Conservation (phyloP, 2,329 filamentous ascomycete genomes). For the Neoarthrinium moseri region DNA sequence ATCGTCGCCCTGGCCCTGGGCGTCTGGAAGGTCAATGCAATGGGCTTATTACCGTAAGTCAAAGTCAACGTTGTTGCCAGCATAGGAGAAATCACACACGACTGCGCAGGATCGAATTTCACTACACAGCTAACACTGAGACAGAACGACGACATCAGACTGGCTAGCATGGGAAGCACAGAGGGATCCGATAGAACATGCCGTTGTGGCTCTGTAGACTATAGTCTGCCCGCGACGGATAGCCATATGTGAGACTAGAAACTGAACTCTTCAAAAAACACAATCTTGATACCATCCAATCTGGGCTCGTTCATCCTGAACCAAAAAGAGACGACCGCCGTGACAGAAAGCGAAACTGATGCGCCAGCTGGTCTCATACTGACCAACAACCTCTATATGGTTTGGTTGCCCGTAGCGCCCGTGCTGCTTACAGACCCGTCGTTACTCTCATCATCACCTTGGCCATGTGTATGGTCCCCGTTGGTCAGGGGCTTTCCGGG, state of each 20-base stretch:
- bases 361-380: too few relatives aligned
- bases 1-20: constrained; percentile 79
- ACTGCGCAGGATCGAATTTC: not conserved
- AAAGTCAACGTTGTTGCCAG: too few relatives aligned
- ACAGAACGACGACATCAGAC: constrained; percentile 88
- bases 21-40: constrained; percentile 94
- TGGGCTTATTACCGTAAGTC: constrained; percentile 88
- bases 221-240: not conserved
- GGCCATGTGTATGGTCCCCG: not conserved
- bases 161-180: constrained; percentile 95
- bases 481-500: not conserved
- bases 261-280: too few relatives aligned
- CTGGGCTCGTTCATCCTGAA: not conserved
- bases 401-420: not conserved
- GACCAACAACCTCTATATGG: not conserved
- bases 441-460: not conserved
- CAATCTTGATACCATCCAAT: not conserved
- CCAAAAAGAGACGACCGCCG: not conserved
- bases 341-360: too few relatives aligned
- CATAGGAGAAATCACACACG: too few relatives aligned
- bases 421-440: not conserved
- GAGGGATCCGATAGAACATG: constrained; percentile 65
- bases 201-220: constrained; percentile 58
- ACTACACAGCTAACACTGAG: constrained; percentile 25
- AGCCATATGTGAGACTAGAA: too few relatives aligned